A percentile compares a stretch with the other conserved stretches of the same genome.
Conservation (phyloP, 2,329 filamentous ascomycete species). For the Exophiala xenobiotica region DNA sequence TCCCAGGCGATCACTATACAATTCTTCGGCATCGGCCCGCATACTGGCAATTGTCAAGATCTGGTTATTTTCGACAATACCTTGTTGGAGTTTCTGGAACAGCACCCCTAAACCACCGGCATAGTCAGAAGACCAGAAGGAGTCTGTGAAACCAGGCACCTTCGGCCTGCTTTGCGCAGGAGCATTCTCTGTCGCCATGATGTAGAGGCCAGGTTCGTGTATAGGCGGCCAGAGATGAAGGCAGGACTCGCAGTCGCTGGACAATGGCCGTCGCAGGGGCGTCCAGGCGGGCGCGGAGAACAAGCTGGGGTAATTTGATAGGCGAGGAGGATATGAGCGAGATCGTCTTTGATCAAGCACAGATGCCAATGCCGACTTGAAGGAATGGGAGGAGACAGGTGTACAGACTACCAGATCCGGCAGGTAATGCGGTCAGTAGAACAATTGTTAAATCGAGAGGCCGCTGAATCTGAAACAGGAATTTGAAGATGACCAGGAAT, state of each 20-base stretch:
- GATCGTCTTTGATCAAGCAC: neutral
- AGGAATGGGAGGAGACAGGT: neutral
- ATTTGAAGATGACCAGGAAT: slow-evolving; percentile 8
- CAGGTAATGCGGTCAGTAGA: neutral
- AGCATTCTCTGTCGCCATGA: slow-evolving; percentile 15
- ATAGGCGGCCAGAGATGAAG: neutral
- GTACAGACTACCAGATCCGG: neutral
- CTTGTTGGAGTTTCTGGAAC: slow-evolving; percentile 95
- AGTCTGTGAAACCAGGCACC: slow-evolving; percentile 89
- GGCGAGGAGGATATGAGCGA: slow-evolving; percentile 1
- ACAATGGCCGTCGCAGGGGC: neutral
- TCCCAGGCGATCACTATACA: slow-evolving; percentile 75
- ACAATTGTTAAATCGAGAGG: neutral
- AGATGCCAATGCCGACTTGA: neutral
- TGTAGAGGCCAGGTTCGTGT: neutral
- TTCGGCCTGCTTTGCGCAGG: slow-evolving; percentile 35
- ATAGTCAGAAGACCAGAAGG: slow-evolving; percentile 98
- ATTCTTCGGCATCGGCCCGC: slow-evolving; percentile 92
- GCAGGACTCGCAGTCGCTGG: neutral
- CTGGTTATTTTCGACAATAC: slow-evolving; percentile 91
- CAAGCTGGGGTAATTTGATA: neutral
- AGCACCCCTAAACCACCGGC: slow-evolving; percentile 91
- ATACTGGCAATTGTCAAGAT: slow-evolving; percentile 86
- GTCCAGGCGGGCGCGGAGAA: slow-evolving; percentile 5
- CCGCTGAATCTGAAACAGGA: slow-evolving; percentile 15